Evolutionary conservation across 768 basidiomycete species (phyloP).

Genomic region (Gelatoporia subvermispora): DNA sequence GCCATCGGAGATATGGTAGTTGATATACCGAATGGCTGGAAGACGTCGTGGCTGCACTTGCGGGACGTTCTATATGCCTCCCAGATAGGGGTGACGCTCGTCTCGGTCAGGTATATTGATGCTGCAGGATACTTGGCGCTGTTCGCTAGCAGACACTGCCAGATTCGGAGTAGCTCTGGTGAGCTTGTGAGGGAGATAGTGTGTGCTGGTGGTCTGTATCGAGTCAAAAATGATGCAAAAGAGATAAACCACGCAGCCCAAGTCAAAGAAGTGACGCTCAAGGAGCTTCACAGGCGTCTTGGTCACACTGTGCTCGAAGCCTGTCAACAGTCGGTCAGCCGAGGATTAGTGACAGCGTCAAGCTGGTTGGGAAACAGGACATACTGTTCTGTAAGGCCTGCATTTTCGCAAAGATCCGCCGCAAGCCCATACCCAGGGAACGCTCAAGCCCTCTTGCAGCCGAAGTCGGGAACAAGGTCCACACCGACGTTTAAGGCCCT

Average conservation of each 20-base stretch:
- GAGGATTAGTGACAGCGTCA: slow-evolving; percentile 29
- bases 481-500: slow-evolving; percentile 45
- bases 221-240: background rate
- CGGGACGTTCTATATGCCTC: too few relatives aligned
- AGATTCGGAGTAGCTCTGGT: too few relatives aligned
- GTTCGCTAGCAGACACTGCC: too few relatives aligned
- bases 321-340: slow-evolving; percentile 19
- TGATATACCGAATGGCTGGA: too few relatives aligned
- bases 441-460: slow-evolving; percentile 21
- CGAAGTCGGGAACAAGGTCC: slow-evolving; percentile 32
- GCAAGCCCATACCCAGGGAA: slow-evolving; percentile 25
- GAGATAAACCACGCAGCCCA: background rate
- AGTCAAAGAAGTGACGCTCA: slow-evolving; percentile 1
- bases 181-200: background rate
- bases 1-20: slow-evolving; percentile 20
- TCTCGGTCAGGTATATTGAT: too few relatives aligned
- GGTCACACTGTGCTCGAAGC: slow-evolving; percentile 29
- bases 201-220: slow-evolving; percentile 2
- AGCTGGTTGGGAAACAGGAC: slow-evolving; percentile 10
- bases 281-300: slow-evolving; percentile 28
- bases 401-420: slow-evolving; percentile 35
- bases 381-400: slow-evolving; percentile 38
- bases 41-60: too few relatives aligned
- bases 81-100: too few relatives aligned
- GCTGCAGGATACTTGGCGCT: too few relatives aligned